phyloP scores from a whole-genome alignment of 768 basidiomycete genomes.

The Serendipita vermifera region DNA sequence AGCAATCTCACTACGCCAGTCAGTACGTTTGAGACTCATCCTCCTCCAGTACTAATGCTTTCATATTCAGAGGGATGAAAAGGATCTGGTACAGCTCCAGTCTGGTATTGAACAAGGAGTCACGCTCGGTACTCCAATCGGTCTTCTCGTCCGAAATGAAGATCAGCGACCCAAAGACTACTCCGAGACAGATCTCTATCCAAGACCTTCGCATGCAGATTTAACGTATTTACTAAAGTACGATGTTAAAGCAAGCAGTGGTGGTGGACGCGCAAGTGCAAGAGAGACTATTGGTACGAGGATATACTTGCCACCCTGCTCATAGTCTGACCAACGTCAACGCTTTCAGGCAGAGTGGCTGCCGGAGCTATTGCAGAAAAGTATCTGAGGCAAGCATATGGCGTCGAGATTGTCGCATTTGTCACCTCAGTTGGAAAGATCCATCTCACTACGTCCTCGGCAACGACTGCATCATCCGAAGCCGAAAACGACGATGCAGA shows the following conservation, averaged over 20 bases:
- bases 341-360: conserved; percentile 68
- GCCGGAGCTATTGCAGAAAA: conserved; percentile 97
- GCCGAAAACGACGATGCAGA: conserved; percentile 49
- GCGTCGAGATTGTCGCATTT: conserved; percentile 93
- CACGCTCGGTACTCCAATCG: conserved; percentile 95
- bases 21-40: no score
- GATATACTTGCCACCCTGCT: not conserved
- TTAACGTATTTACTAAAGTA: conserved; percentile 98
- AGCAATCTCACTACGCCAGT: conserved; percentile 94
- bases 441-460: conserved; percentile 46
- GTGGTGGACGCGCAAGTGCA: conserved; percentile 88
- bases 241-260: conserved; percentile 91
- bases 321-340: not conserved
- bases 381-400: conserved; percentile 75
- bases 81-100: conserved; percentile 85
- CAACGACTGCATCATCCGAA: conserved; percentile 23
- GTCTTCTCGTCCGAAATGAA: conserved; percentile 91
- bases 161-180: conserved; percentile 98
- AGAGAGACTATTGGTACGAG: conserved; percentile 84
- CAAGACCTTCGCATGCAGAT: conserved; percentile 94
- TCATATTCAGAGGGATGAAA: conserved; percentile 68
- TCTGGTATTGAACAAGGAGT: conserved; percentile 89
- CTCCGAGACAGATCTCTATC: conserved; percentile 94
- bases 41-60: no score
- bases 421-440: conserved; percentile 94